Conservation (phyloP, 1,139 yeast species). For the Hyphopichia wangnamkhiaoensis region DNA sequence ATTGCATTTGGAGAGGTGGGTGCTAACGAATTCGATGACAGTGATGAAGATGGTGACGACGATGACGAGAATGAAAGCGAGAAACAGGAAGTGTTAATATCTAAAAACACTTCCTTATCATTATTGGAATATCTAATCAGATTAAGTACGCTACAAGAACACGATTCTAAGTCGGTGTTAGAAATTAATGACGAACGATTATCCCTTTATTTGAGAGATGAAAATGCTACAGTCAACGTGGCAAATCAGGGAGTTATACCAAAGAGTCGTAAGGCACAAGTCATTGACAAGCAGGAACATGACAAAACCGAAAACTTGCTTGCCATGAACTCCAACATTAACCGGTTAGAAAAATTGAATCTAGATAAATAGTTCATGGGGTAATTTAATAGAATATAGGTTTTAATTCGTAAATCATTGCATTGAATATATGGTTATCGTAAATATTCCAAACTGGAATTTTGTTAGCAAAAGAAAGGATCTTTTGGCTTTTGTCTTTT, state of each 20-base stretch:
- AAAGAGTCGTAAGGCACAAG: conserved; percentile 16
- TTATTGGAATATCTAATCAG: conserved; percentile 67
- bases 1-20: conserved; percentile 52
- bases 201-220: conserved; percentile 64
- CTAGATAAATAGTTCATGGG: conserved; percentile 12
- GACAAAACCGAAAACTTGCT: conserved; percentile 20
- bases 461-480: too few species aligned
- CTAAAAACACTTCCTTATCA: conserved; percentile 43
- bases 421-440: not conserved
- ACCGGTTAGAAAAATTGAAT: conserved; percentile 33
- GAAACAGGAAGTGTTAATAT: conserved; percentile 10
- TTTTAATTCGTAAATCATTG: not conserved
- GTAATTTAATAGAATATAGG: not conserved
- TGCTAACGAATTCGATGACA: conserved; percentile 29
- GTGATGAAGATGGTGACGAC: conserved; percentile 26
- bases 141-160: conserved; percentile 60
- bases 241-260: conserved; percentile 18
- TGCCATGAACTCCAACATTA: conserved; percentile 36
- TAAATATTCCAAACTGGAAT: too few species aligned
- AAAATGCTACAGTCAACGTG: conserved; percentile 22
- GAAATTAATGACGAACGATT: conserved; percentile 68
- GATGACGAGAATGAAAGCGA: conserved; percentile 26
- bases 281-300: conserved; percentile 12
- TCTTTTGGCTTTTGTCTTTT: too few species aligned
- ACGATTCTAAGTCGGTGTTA: conserved; percentile 57